A percentile compares a stretch with the other conserved stretches of the same genome.
phyloP scores from a whole-genome alignment of 805 yeast genomes.

The Nakazawaea anatomiae region DNA sequence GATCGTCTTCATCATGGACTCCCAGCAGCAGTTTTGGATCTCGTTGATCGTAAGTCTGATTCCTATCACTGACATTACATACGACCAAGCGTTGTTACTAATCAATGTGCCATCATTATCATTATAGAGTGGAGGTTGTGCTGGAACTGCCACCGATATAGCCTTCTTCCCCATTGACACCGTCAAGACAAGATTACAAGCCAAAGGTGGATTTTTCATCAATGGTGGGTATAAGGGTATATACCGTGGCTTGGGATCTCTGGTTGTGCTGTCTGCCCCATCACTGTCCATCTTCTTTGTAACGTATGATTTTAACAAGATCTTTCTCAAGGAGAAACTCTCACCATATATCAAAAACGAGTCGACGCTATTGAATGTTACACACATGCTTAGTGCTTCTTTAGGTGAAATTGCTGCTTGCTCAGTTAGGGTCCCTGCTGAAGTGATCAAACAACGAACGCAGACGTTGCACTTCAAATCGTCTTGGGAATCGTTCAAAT shows the following conservation, averaged over 20 bases:
- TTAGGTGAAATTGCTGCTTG: conserved; percentile 93
- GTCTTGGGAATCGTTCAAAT: conserved; percentile 63
- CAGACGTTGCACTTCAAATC: conserved; percentile 60
- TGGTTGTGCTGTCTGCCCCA: conserved; percentile 94
- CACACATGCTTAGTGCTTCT: conserved; percentile 87
- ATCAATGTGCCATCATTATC: neutral
- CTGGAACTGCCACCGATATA: conserved; percentile 94
- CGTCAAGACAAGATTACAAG: conserved; percentile 88
- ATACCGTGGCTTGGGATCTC: conserved; percentile 88
- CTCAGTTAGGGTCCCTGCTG: conserved; percentile 92
- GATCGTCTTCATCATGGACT: conserved; percentile 7
- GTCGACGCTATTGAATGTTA: conserved; percentile 30
- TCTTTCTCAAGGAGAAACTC: conserved; percentile 18
- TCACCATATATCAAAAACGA: conserved; percentile 19
- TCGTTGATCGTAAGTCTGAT: conserved; percentile 15
- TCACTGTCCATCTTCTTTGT: conserved; percentile 71
- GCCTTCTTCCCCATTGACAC: conserved; percentile 97
- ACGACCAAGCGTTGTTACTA: neutral
- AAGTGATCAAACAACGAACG: conserved; percentile 90
- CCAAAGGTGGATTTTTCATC: conserved; percentile 85
- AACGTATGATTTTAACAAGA: conserved; percentile 76
- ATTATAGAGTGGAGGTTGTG: conserved; percentile 78
- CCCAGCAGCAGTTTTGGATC: conserved; percentile 10
- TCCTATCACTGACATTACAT: neutral
- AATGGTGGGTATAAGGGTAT: conserved; percentile 95